Base-by-base conservation (phyloP, 352 stramenopile species). In the Globisporangium mamillatum region DNA sequence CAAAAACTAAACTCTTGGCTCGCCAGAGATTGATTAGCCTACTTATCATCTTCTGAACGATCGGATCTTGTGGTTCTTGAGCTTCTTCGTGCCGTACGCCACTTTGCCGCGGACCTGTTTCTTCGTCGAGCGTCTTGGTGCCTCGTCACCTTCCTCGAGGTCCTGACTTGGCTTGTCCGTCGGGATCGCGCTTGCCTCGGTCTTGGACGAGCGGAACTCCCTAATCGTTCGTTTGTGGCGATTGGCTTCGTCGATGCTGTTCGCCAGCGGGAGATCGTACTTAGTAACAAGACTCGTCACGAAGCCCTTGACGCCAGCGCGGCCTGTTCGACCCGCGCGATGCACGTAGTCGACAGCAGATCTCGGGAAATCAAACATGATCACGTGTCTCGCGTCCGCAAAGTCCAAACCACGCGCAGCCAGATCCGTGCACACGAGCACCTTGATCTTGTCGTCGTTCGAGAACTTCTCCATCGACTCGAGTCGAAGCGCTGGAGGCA, bases 271-370 rank as follows among this genome's bases (percentile, higher is more conserved):
- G 9, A 88, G 63, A 69, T 95, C 87, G 62, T 86, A 77, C 57
- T 91, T 91, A 29, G 85, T 93, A 8, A 95, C 80, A 22, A 95
- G 75, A 44, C 82, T 93, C 22, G 85, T 92, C 29, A 94, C 84
- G 29, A 84, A 77, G 16, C 87, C 87, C 16, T 67, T 58, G 53
- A 85, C 79, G 0, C 84, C 83, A 3, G 83, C 85, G 56, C 87
- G 75, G 0, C 87, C 87, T 0, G 87, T 91, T 24, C 87, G 83
- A 5, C 88, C 88, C 34, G 86, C 88, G 25, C 96, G 91, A 79
- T 99, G 96, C 56, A 99, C 88, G 79, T 98, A 97, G 73, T 97
- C 83, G 24, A 98, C 93, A 22, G 95, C 92, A 52, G 91, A 96
- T 32, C 82, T 81, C 0, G 95, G 94, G 69, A 98, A 98, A 75